These are phyloP conservation scores for Micromonas commoda DNA, from an alignment of 139 green algal genomes.

Conservation along the genomic window DNA sequence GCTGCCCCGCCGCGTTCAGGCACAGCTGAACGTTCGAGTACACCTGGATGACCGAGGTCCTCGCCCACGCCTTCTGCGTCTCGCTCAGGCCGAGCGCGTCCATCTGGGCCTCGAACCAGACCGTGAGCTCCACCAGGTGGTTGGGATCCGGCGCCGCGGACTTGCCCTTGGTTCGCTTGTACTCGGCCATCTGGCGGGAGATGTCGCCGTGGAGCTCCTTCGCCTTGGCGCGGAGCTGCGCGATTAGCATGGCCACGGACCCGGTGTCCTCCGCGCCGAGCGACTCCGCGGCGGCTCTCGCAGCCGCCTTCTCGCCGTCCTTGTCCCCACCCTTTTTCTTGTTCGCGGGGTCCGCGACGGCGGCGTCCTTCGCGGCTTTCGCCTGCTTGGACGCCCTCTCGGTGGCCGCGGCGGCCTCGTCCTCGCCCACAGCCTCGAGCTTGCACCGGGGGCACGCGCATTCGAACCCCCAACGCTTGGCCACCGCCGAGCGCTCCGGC, in stretches of 20 bases:
- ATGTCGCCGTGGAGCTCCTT: background rate
- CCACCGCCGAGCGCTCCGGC: background rate
- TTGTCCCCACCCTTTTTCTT: background rate
- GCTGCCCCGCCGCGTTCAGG: background rate
- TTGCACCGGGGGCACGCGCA: background rate
- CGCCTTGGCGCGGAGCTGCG: background rate
- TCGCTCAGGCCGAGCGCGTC: background rate
- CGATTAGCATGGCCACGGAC: background rate
- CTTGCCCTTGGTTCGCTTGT: background rate
- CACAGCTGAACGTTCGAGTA: background rate
- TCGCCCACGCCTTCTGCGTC: background rate
- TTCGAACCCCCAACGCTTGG: background rate
- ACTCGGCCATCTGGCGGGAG: background rate
- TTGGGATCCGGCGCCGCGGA: background rate
- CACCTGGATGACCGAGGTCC: background rate
- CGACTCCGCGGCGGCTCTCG: background rate
- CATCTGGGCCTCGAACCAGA: background rate
- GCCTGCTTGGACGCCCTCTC: background rate
- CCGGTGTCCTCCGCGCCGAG: background rate
- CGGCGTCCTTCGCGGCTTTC: background rate
- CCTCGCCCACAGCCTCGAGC: background rate
- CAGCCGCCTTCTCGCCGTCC: background rate
- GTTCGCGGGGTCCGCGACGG: background rate
- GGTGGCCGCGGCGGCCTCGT: background rate
- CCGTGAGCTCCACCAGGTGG: background rate